A percentile compares a stretch with the other conserved stretches of the same genome.
phyloP scores from a whole-genome alignment of 176 grass and related monocot species.

The Eleusine indica region DNA sequence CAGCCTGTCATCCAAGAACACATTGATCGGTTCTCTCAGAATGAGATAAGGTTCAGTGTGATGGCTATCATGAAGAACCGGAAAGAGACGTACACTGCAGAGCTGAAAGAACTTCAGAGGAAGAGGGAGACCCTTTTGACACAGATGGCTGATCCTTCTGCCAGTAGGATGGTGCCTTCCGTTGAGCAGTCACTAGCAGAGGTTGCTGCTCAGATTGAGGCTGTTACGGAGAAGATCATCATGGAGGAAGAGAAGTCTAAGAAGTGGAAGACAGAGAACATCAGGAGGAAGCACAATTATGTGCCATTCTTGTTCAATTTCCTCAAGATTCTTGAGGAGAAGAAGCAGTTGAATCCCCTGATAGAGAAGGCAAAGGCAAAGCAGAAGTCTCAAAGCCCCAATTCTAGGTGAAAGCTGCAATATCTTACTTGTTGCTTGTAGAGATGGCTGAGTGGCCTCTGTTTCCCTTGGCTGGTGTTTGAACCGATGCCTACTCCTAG shows the following conservation, averaged over 20 bases:
- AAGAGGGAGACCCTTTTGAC: slow-evolving; percentile 81
- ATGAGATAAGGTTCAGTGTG: slow-evolving; percentile 90
- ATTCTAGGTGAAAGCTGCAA: slow-evolving; percentile 33
- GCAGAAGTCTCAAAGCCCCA: slow-evolving; percentile 56
- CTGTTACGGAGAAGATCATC: slow-evolving; percentile 92
- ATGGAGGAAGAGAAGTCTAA: slow-evolving; percentile 99
- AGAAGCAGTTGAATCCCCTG: slow-evolving; percentile 78
- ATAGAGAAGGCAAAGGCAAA: slow-evolving; percentile 94
- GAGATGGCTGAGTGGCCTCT: slow-evolving; percentile 36
- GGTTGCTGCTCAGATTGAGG: slow-evolving; percentile 83
- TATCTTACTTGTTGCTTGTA: slow-evolving; percentile 23
- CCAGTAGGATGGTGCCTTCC: slow-evolving; percentile 25
- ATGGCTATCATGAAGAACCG: slow-evolving; percentile 92
- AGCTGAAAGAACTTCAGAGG: slow-evolving; percentile 94
- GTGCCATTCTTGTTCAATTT: slow-evolving; percentile 96
- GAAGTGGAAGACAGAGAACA: slow-evolving; percentile 95
- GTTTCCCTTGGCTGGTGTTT: slow-evolving; percentile 30
- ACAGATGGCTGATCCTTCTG: slow-evolving; percentile 57
- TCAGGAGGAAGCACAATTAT: slow-evolving; percentile 97
- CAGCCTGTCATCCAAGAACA: slow-evolving; percentile 75
- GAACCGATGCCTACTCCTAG: not conserved
- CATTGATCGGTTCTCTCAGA: slow-evolving; percentile 68
- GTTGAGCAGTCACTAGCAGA: slow-evolving; percentile 76
- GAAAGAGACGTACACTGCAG: slow-evolving; percentile 71
- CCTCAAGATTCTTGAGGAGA: slow-evolving; percentile 93